Base-by-base conservation (phyloP, 352 stramenopile species). In the Hyaloperonospora brassicae region DNA sequence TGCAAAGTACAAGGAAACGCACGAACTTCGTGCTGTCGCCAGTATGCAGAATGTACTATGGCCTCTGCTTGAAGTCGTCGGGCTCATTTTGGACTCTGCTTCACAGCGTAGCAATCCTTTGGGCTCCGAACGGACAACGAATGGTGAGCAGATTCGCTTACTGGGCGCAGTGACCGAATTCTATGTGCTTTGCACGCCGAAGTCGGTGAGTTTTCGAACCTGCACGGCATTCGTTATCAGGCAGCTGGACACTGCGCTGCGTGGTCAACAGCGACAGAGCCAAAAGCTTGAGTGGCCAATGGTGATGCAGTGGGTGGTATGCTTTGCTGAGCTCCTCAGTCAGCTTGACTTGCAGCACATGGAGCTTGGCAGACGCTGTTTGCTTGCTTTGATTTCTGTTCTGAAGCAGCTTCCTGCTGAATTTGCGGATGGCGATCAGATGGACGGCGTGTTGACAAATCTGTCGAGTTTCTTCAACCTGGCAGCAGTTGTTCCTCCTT, bases 381-480 rank as follows among this genome's bases (percentile, higher is more conserved):
- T 90, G n/a, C 61, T 82, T 31, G 68, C 68, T 0, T 81, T 88
- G 59, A 88, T 86, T 45, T 84, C 77, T 0, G 72, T 92, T 30
- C 68, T 92, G 38, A 89, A 89, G 56, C 82, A 87, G 41, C 66
- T 92, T 5, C 82, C 82, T 24, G 51, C 47, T n/a, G 75, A 89
- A 17, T 73, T 71, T 45, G 48, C 66, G 0, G 57, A 44, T 8
- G 64, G 68, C 22, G 72, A 76, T 11, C 61, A 73, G 17, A 76
- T 85, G 59, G 70, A 87, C 27, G 55, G 51, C 10, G 70, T 89
- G 47, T 54, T 91, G 35, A 55, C 25, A 3, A 83, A 87, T 56
- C 38, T 91, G 14, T 71, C 82, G 5, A 51, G 48, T 17, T 89
- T 91, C 47, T 91, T 89, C 52, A 72, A 81, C 17, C 45, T 90